Conservation (phyloP, 495 filamentous ascomycete species). For the Saxophila tyrrhenica region DNA sequence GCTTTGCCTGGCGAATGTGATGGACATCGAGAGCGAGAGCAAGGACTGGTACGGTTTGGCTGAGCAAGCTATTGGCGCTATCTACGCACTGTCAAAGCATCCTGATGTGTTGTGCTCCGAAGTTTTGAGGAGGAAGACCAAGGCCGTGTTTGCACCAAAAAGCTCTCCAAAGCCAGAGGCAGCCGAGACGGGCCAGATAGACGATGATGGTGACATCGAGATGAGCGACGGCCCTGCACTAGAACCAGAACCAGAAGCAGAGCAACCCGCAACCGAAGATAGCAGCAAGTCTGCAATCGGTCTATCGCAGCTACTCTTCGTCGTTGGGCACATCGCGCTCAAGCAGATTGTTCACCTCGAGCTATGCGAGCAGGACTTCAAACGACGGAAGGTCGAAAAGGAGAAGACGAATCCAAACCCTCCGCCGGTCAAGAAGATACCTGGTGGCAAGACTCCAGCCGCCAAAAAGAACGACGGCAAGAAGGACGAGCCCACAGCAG, state of each 20-base stretch:
- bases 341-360: constrained; percentile 99
- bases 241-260: constrained; percentile 28
- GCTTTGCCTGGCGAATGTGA: constrained; percentile 64
- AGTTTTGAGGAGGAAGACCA: constrained; percentile 78
- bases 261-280: constrained; percentile 36
- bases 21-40: constrained; percentile 71
- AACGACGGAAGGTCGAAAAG: constrained; percentile 85
- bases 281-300: constrained; percentile 43
- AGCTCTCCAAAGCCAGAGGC: constrained; percentile 25
- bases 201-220: constrained; percentile 31
- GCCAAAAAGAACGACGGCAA: constrained; percentile 38
- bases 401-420: constrained; percentile 48
- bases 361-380: constrained; percentile 92
- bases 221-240: constrained; percentile 26
- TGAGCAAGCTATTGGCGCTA: constrained; percentile 90
- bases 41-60: constrained; percentile 97
- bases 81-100: constrained; percentile 89
- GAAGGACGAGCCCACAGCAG: constrained; percentile 30
- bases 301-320: constrained; percentile 84
- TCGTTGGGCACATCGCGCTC: constrained; percentile 92
- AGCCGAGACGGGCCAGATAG: constrained; percentile 26
- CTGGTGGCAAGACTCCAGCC: constrained; percentile 34
- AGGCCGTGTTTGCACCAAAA: constrained; percentile 51
- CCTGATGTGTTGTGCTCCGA: constrained; percentile 91
- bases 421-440: constrained; percentile 36